These are phyloP conservation scores for Termitomyces sp. DNA, from an alignment of 768 basidiomycete genomes.

Conservation along the genomic window DNA sequence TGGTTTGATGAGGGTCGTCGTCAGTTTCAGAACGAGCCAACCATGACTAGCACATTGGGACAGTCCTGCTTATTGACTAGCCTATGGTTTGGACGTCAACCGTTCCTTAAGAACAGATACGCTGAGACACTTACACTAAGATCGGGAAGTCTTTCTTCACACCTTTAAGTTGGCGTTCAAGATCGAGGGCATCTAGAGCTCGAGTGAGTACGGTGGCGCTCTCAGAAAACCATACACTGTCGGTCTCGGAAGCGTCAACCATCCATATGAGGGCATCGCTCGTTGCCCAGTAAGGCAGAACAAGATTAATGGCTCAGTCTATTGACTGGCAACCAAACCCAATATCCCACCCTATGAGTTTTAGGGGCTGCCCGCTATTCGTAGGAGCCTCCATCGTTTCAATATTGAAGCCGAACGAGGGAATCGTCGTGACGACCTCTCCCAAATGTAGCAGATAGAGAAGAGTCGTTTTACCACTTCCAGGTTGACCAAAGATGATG, in stretches of 20 bases:
- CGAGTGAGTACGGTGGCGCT: constrained; percentile 48
- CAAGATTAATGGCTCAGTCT: constrained; percentile 34
- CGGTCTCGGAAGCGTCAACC: constrained; percentile 53
- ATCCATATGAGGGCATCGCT: constrained; percentile 64
- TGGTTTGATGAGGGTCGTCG: constrained; percentile 29
- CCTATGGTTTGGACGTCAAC: constrained; percentile 21
- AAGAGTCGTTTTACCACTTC: constrained; percentile 46
- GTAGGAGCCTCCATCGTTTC: constrained; percentile 44
- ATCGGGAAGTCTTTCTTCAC: constrained; percentile 14
- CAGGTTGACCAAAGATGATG: constrained; percentile 37
- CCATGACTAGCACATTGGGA: constrained; percentile 46
- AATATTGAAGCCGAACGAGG: constrained; percentile 54
- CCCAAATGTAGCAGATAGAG: constrained; percentile 43
- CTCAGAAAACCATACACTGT: constrained; percentile 40
- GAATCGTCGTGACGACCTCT: constrained; percentile 36
- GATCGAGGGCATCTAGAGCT: constrained; percentile 29
- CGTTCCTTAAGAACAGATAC: constrained; percentile 30
- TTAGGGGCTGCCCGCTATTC: constrained; percentile 32
- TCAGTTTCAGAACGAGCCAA: constrained; percentile 30
- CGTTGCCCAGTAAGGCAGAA: constrained; percentile 21
- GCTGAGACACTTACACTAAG: constrained; percentile 25
- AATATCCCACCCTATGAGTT: constrained; percentile 62
- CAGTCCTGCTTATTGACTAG: constrained; percentile 66
- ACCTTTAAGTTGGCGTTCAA: background rate
- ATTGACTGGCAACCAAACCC: constrained; percentile 52